Base-by-base conservation (phyloP, 2,329 filamentous ascomycete genomes). In the Epichloe gansuensis region DNA sequence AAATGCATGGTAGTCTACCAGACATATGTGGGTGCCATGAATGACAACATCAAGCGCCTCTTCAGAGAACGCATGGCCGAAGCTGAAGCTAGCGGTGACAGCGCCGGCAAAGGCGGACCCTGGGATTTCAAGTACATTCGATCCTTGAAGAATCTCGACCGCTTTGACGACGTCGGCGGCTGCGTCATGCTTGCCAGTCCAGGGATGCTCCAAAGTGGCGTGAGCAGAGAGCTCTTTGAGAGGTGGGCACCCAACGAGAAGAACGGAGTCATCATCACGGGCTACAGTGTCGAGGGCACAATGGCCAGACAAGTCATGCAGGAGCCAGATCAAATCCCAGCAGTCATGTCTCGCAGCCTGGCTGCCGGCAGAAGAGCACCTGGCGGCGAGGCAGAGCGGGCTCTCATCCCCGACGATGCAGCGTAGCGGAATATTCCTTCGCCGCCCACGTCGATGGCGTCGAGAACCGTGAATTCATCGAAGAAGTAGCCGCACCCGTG, bases 1-100 rank as follows among this genome's bases (percentile, higher is more conserved):
- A 93, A 95, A 69, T 98, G 93, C 72, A 98, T 98, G 93, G 81
- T 96, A 34, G 90, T 97, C 3, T 98, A 98, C 65, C 93, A 97
- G 67, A 98, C 93, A 1, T 98, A 97, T 63, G 89, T 97, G 48
- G 89, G 91, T 48, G 90, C 91, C 52, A 98, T 98, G 93, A 98
- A 98, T 66, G 91, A 97, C 64, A 97, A 96, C 62, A 97, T 98
- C 74, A 96, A 95, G 68, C 82, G 88, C 11, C 79, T 95, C n/a
- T 96, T 96, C 69, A 80, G 86, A 51, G 90, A 94, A 68, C 83
- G 89, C 47, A 94, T 95, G 82, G 89, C 88, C 4, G 89, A 95
- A 66, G 88, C 89, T 9, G 88, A 95, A 66, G 85, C 86, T 0
- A 83, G 82, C 37, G 87, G 88, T 8, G 86, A 90, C 59, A 78